Evolutionary conservation across 371 early-diverging fungal species (phyloP), one percentile per base, ranked within the genome.

Genomic region (Mucor mucedo): DNA sequence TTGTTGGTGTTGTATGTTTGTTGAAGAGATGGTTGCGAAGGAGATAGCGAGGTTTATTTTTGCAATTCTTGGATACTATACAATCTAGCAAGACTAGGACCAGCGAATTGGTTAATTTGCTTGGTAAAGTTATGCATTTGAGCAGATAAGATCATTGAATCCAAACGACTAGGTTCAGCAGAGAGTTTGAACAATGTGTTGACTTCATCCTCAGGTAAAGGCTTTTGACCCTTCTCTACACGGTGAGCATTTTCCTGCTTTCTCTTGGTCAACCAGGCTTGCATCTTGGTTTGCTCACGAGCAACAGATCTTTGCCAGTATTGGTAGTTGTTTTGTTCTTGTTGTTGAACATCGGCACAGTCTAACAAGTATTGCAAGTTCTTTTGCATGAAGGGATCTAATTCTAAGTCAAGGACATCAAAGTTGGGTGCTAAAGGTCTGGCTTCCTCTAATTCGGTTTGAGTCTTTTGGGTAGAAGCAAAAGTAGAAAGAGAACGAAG

Each of bases 101-200:
- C 97, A 68, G 93, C 88, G 71, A 90, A 92, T 77, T 93, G 90
- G 68, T 93, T 91, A 58, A 96, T 78, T 79, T 95, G 95, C 82
- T 93, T 93, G 78, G 91, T 91, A 75, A 93, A 91, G 72, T 92
- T 91, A 65, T 93, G 91, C 71, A 96, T 89, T 79, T 96, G 96
- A 62, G 92, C 90, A 39, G 88, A 88, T 67, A 93, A 85, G 63
- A 98, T 85, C 73, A 97, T 84, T 14, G 90, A 87, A 65, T 96
- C 95, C 64, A 98, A 80, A 68, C 96, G 89, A 71, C 92, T 89
- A 14, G 97, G 97, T 81, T 98, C 98, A 28, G 87, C 78, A 39
- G 91, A 92, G 52, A 81, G 65, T 73, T 82, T 88, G 81, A 87
- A 90, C 75, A 86, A 76, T 48, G 81, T 77, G 62, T 83, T 78